Evolutionary conservation across 1,139 yeast genomes (phyloP).

Genomic region (Debaryomyces singareniensis): DNA sequence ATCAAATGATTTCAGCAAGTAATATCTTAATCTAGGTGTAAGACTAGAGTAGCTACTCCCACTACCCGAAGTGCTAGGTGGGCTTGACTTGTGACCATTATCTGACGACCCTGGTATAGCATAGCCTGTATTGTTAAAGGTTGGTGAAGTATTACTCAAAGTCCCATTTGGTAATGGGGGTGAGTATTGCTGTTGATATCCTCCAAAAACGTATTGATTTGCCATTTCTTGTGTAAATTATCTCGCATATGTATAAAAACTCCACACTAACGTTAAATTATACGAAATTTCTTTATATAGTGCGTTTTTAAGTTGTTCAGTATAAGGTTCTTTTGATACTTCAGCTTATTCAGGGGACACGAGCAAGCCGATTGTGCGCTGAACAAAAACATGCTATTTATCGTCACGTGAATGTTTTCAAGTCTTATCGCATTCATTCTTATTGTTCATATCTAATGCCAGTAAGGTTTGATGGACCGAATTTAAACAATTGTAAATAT

Average conservation of each 20-base stretch:
- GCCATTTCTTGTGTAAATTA: conserved; percentile 15
- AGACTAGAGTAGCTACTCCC: conserved; percentile 26
- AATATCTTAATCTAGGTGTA: conserved; percentile 40
- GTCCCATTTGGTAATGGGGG: conserved; percentile 19
- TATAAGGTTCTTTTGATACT: too few relatives aligned
- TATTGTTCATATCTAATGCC: too few relatives aligned
- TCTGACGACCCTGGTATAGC: conserved; percentile 12
- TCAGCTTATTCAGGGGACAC: too few relatives aligned
- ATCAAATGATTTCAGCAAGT: conserved; percentile 55
- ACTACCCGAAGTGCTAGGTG: conserved; percentile 2
- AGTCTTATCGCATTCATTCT: too few relatives aligned
- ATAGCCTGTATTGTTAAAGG: conserved; percentile 23
- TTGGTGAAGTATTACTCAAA: conserved; percentile 18
- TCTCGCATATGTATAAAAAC: conserved; percentile 2
- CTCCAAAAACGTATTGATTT: conserved; percentile 29
- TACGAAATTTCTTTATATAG: too few relatives aligned
- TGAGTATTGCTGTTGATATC: conserved; percentile 27
- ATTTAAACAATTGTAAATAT: too few relatives aligned
- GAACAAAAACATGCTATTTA: too few relatives aligned
- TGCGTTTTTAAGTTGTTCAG: too few relatives aligned
- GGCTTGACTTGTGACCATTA: conserved; percentile 6
- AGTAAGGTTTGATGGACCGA: too few relatives aligned
- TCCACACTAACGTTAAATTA: too few relatives aligned
- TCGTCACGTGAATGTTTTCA: too few relatives aligned
- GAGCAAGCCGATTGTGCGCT: too few relatives aligned